These are phyloP conservation scores for Nigrospora sphaerica DNA, from an alignment of 2,329 filamentous ascomycete genomes.

Conservation along the genomic window DNA sequence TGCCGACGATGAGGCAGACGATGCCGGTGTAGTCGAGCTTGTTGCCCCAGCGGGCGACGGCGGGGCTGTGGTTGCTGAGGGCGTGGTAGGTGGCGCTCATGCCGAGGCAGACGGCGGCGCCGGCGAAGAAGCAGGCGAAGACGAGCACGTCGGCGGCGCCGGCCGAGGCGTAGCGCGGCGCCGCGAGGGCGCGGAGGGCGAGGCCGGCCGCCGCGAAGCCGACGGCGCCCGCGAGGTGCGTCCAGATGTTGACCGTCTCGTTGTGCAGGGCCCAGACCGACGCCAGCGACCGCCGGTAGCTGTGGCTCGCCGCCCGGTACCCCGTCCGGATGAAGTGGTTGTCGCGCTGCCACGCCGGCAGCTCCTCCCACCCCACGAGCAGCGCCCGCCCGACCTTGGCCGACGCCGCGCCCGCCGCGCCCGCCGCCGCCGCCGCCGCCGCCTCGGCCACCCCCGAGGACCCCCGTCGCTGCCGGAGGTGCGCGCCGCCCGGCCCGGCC, in stretches of 20 bases:
- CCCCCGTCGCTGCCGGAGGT: conserved; percentile 21
- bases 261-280: conserved; percentile 52
- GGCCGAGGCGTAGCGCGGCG: conserved; percentile 60
- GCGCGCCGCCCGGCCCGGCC: not conserved
- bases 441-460: conserved; percentile 17
- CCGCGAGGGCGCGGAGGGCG: conserved; percentile 49
- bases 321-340: conserved; percentile 48
- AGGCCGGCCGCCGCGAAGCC: conserved; percentile 43
- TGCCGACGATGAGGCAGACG: conserved; percentile 83
- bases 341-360: conserved; percentile 52
- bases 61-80: conserved; percentile 74
- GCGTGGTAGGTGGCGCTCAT: conserved; percentile 84
- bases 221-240: conserved; percentile 58
- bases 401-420: conserved; percentile 27
- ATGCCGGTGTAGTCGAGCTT: conserved; percentile 94
- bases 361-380: conserved; percentile 50
- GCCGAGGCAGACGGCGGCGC: conserved; percentile 64
- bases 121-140: conserved; percentile 73
- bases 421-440: conserved; percentile 15
- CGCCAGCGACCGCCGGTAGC: conserved; percentile 35
- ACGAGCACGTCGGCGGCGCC: conserved; percentile 57
- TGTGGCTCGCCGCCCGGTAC: conserved; percentile 45
- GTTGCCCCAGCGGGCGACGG: conserved; percentile 77
- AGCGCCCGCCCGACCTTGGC: conserved; percentile 30
- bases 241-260: conserved; percentile 58